Evolutionary conservation across 2,329 filamentous ascomycete species (phyloP).

Genomic region (Lasiodiplodia citricola): DNA sequence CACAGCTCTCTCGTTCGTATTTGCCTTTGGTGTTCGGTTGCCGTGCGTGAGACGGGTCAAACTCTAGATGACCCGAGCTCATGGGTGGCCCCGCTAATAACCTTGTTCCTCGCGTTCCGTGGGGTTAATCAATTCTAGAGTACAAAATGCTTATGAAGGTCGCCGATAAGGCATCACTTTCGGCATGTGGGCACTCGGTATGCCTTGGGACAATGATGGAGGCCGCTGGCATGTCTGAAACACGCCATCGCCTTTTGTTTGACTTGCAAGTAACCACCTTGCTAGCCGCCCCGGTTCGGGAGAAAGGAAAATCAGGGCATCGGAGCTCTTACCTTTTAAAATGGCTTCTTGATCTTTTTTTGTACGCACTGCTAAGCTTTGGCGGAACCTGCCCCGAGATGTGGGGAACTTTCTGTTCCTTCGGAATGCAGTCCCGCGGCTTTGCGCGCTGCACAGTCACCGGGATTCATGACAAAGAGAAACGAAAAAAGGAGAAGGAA

Average conservation of each 20-base stretch:
- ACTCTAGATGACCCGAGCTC: no score
- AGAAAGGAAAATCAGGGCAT: not conserved
- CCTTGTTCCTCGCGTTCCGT: not conserved
- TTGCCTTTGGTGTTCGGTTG: not conserved
- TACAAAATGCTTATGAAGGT: not conserved
- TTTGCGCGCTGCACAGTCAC: not conserved
- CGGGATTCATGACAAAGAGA: not conserved
- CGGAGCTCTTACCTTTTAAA: not conserved
- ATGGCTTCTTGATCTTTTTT: not conserved
- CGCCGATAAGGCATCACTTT: not conserved
- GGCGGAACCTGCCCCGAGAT: not conserved
- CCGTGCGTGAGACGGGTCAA: not conserved
- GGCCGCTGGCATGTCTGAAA: slow-evolving; percentile 1
- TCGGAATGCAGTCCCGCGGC: not conserved
- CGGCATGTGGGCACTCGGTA: not conserved
- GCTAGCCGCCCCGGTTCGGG: not conserved
- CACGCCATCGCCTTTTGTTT: not conserved
- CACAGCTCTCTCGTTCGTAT: not conserved
- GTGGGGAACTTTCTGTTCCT: not conserved
- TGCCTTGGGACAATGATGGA: not conserved
- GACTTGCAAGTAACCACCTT: not conserved
- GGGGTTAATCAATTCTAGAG: not conserved
- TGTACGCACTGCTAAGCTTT: not conserved
- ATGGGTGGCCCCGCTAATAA: not conserved
- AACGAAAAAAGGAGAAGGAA: not conserved